Conservation (phyloP, 2,329 filamentous ascomycete species). For the Apiospora saccharicola region DNA sequence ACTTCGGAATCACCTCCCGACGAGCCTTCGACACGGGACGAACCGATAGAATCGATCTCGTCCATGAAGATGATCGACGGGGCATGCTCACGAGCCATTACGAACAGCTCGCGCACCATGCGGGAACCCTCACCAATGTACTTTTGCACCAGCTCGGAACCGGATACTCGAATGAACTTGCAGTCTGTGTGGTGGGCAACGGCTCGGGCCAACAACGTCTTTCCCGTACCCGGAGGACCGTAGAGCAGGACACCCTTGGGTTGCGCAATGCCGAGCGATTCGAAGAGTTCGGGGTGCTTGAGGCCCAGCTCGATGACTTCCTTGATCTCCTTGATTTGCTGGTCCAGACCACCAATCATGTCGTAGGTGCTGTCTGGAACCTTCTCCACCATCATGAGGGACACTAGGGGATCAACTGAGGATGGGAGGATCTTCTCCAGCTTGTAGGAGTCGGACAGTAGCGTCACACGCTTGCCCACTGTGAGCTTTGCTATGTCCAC, state of each 20-base stretch:
- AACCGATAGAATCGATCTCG: conserved; percentile 98
- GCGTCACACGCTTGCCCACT: conserved; percentile 94
- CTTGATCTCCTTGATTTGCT: conserved; percentile 99
- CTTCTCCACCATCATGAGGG: conserved; percentile 99
- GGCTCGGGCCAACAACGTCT: conserved; percentile 92
- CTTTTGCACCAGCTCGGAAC: conserved; percentile 96
- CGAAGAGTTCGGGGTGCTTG: conserved; percentile 98
- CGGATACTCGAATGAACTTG: conserved; percentile 97
- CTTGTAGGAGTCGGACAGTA: conserved; percentile 97
- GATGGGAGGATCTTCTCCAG: conserved; percentile 98
- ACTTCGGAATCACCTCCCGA: conserved; percentile 97
- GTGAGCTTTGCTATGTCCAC: conserved; percentile 97
- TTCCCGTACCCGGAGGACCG: conserved; percentile 94
- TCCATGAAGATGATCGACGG: conserved; percentile 99
- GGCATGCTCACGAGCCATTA: conserved; percentile 98
- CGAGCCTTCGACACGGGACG: conserved; percentile 93
- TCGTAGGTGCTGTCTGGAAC: conserved; percentile 99
- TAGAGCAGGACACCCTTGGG: conserved; percentile 98
- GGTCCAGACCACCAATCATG: conserved; percentile 98
- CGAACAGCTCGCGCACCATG: conserved; percentile 98
- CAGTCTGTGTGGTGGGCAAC: conserved; percentile 99
- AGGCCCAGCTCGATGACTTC: conserved; percentile 98
- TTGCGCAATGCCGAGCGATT: conserved; percentile 98
- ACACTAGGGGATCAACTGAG: conserved; percentile 96
- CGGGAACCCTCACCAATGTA: conserved; percentile 98